These are phyloP conservation scores for Dipodascus geniculatus DNA, from an alignment of 805 yeast genomes.

Conservation along the genomic window DNA sequence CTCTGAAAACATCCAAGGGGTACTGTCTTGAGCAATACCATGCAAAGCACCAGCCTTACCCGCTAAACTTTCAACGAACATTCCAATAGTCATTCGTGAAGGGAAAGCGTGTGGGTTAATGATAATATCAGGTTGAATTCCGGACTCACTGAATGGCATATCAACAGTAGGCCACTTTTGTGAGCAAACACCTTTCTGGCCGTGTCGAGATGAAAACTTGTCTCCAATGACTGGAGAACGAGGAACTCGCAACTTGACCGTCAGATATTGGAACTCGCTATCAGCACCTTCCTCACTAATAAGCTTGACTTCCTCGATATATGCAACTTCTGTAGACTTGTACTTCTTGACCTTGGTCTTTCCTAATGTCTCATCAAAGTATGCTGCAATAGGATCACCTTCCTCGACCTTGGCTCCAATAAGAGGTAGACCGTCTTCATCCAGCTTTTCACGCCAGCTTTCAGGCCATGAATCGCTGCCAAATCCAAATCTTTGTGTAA, in stretches of 20 bases:
- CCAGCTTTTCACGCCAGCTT: slow-evolving; percentile 78
- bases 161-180: slow-evolving; percentile 96
- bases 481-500: slow-evolving; percentile 87
- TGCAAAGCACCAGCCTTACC: slow-evolving; percentile 98
- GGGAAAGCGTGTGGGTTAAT: slow-evolving; percentile 99
- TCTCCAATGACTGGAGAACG: slow-evolving; percentile 95
- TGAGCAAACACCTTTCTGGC: slow-evolving; percentile 97
- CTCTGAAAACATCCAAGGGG: slow-evolving; percentile 93
- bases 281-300: slow-evolving; percentile 72
- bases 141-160: slow-evolving; percentile 93
- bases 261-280: slow-evolving; percentile 69
- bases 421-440: slow-evolving; percentile 84
- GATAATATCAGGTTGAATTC: slow-evolving; percentile 95
- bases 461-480: slow-evolving; percentile 91
- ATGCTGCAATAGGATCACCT: slow-evolving; percentile 94
- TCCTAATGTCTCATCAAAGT: slow-evolving; percentile 80
- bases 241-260: slow-evolving; percentile 82
- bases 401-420: slow-evolving; percentile 82
- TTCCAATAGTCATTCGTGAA: slow-evolving; percentile 99
- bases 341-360: slow-evolving; percentile 86
- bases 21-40: slow-evolving; percentile 93
- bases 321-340: slow-evolving; percentile 90
- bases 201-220: slow-evolving; percentile 94
- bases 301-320: slow-evolving; percentile 87
- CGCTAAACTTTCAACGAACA: slow-evolving; percentile 97